phyloP scores from a whole-genome alignment of 345 rosid genomes.

The Aurinia saxatilis region DNA sequence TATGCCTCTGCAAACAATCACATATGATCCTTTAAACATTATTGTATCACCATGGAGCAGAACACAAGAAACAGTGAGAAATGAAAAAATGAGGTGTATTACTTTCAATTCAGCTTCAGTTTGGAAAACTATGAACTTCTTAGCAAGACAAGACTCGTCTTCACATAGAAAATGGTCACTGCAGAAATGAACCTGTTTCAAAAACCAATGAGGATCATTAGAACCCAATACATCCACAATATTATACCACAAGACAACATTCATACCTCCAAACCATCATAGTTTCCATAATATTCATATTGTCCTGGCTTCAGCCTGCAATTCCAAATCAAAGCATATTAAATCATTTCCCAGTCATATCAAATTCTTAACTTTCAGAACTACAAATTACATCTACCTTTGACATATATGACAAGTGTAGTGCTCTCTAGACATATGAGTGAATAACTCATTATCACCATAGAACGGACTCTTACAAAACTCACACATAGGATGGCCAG shows the following conservation, averaged over 20 bases:
- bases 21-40: not conserved
- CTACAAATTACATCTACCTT: constrained; percentile 38
- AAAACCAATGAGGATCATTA: not conserved
- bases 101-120: constrained; percentile 86
- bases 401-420: constrained; percentile 89
- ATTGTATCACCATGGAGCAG: not conserved
- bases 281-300: constrained; percentile 69
- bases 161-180: constrained; percentile 82
- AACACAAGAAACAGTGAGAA: not conserved
- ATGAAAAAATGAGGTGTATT: not conserved
- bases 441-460: constrained; percentile 81
- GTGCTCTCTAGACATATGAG: constrained; percentile 84
- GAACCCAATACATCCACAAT: not conserved
- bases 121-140: constrained; percentile 79
- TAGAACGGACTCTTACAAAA: constrained; percentile 73
- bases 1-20: constrained; percentile 64
- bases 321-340: not conserved
- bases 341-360: not conserved
- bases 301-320: constrained; percentile 85
- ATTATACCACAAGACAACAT: not conserved
- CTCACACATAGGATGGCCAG: constrained; percentile 87
- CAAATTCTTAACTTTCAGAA: not conserved
- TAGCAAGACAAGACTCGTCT: constrained; percentile 83
- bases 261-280: constrained; percentile 74
- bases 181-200: constrained; percentile 73